A percentile compares a stretch with the other conserved stretches of the same genome.
These are phyloP conservation scores for Ganoderma meredithae DNA, from an alignment of 1,284 basidiomycete species.

Conservation along the genomic window DNA sequence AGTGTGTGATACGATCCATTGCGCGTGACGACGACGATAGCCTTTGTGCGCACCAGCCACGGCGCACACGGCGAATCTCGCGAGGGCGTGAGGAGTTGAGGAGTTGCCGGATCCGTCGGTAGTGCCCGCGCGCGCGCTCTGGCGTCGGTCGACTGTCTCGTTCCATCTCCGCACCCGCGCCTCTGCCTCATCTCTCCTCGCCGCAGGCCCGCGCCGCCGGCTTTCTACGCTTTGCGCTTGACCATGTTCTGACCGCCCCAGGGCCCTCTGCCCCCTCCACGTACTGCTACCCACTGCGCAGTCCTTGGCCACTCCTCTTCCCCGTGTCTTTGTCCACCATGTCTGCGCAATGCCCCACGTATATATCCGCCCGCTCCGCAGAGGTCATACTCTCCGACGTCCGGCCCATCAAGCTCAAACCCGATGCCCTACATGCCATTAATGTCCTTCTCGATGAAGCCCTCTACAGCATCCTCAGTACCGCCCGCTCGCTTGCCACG, in stretches of 20 bases:
- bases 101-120: constrained; percentile 2
- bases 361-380: constrained; percentile 82
- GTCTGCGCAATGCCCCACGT: constrained; percentile 59
- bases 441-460: constrained; percentile 92
- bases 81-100: constrained; percentile 7
- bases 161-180: constrained; percentile 10
- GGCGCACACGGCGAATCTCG: background rate
- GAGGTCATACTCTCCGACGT: constrained; percentile 91
- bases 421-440: constrained; percentile 77
- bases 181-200: constrained; percentile 21
- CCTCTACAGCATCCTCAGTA: constrained; percentile 73
- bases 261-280: constrained; percentile 3
- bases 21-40: background rate
- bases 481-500: constrained; percentile 79
- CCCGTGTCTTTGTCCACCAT: constrained; percentile 16
- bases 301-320: constrained; percentile 5
- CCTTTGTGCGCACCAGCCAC: background rate
- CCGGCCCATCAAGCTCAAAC: constrained; percentile 84
- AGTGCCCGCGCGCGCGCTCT: background rate
- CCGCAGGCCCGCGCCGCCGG: constrained; percentile 4
- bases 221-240: background rate
- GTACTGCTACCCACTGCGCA: background rate
- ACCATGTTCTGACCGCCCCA: constrained; percentile 7
- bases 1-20: constrained; percentile 14
- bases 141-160: background rate